These are phyloP conservation scores for Papilionanthe hybrid DNA, from an alignment of 116 monocot species.

Conservation along the genomic window DNA sequence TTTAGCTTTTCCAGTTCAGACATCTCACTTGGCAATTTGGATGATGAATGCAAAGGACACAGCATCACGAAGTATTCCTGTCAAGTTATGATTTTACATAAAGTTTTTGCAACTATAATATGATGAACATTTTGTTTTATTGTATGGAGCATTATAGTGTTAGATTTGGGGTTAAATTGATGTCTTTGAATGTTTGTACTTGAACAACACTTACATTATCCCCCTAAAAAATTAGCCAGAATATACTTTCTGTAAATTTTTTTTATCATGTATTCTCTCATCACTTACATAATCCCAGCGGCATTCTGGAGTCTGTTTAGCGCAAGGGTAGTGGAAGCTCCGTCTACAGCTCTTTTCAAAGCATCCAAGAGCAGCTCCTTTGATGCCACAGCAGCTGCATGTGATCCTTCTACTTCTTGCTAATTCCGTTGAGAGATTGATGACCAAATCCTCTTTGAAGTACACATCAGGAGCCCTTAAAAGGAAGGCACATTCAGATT, in stretches of 20 bases:
- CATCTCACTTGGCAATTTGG: conserved; percentile 47
- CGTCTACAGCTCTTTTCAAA: conserved; percentile 76
- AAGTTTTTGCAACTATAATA: background rate
- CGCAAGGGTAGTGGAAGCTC: conserved; percentile 93
- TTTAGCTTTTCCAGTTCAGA: conserved; percentile 23
- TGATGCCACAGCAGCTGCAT: conserved; percentile 75
- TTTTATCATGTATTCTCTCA: background rate
- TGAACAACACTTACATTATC: too few species aligned
- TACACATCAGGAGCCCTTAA: conserved; percentile 96
- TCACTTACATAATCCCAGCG: conserved; percentile 76
- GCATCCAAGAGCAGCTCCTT: conserved; percentile 94
- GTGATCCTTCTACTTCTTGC: conserved; percentile 82
- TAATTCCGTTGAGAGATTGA: conserved; percentile 71
- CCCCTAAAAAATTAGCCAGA: too few species aligned
- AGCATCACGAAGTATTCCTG: conserved; percentile 97
- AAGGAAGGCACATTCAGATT: conserved; percentile 3
- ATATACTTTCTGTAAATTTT: background rate
- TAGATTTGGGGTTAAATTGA: too few species aligned
- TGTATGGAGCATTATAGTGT: background rate
- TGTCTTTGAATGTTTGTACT: too few species aligned
- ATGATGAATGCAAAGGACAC: conserved; percentile 71
- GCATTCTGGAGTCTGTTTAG: conserved; percentile 71
- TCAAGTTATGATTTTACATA: conserved; percentile 4
- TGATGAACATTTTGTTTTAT: background rate
- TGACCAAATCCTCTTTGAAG: conserved; percentile 62